Percentiles rank a stretch among this genome's conserved stretches.
phyloP scores from a whole-genome alignment of 148 eudicot species.

The Agrostemma githago region DNA sequence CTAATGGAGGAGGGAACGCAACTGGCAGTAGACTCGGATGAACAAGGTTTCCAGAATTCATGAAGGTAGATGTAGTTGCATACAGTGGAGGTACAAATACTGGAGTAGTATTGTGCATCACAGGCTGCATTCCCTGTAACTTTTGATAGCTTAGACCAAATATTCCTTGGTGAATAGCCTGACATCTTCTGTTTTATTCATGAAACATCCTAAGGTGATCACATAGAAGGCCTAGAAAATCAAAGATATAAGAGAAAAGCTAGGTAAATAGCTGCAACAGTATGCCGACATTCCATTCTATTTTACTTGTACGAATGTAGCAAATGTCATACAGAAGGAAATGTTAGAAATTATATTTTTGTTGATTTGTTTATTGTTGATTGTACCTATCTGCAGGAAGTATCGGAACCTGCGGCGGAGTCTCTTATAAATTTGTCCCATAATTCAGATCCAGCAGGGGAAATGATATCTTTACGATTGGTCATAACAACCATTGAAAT shows the following conservation, averaged over 20 bases:
- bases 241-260: no score
- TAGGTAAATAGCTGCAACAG: background rate
- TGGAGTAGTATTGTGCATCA: slow-evolving; percentile 20
- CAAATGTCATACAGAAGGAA: no score
- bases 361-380: background rate
- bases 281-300: background rate
- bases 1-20: slow-evolving; percentile 12
- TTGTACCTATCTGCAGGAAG: slow-evolving; percentile 48
- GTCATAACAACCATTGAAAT: slow-evolving; percentile 53
- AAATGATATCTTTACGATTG: slow-evolving; percentile 72
- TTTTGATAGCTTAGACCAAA: slow-evolving; percentile 18
- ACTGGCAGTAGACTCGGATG: slow-evolving; percentile 21
- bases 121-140: slow-evolving; percentile 15
- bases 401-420: slow-evolving; percentile 87
- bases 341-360: background rate
- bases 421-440: slow-evolving; percentile 87
- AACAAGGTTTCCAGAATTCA: slow-evolving; percentile 24
- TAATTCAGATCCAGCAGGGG: slow-evolving; percentile 54
- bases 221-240: no score
- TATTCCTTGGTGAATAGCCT: slow-evolving; percentile 21
- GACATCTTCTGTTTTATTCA: slow-evolving; percentile 20
- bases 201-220: no score
- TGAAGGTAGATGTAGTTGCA: slow-evolving; percentile 25
- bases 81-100: slow-evolving; percentile 29
- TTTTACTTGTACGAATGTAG: background rate